Base-by-base conservation (phyloP, 1,284 basidiomycete genomes). In the Coniferiporia sulphurascens region DNA sequence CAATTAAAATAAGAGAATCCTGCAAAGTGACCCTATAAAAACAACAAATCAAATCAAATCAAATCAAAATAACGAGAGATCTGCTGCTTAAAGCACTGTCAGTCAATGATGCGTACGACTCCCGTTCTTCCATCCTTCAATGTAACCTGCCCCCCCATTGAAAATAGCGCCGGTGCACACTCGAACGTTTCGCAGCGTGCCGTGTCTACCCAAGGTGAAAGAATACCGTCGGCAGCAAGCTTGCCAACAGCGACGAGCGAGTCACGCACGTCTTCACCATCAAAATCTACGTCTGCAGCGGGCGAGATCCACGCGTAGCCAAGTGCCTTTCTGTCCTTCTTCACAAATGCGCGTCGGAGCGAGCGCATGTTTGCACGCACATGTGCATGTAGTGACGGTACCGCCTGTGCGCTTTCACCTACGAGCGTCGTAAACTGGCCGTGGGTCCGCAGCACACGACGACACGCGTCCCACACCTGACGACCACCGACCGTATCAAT, bases 401-500 rank as follows among this genome's bases (percentile, higher is more conserved):
- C 78, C 7, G 81, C 78, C 21, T 54, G 38, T 4, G 41, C 82
- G 77, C 35, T 78, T 77, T 91, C 89, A 0, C 89, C 89, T 1
- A 90, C 81, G 19, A 88, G 74, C 1, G 89, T 91, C 53, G 86
- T 90, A 69, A 91, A 91, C 69, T 89, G 84, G 3, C 80, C 70
- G 56, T 73, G 66, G 7, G 67, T 53, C 46, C 67, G 63, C 60
- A 95, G 73, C 22, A 93, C 76, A 62, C 76, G 71, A 65, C 83
- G 82, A 1, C 85, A 81, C 1, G 85, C 86, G 63, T 89, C 86
- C 80, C 90, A 89, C 22, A 93, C 77, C 27, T 79, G 81, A 63
- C 81, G 79, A 12, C 92, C 91, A 8, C 93, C 93, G 19, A 90
- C 74, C 1, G 88, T 89, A 70, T 95, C 93, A 57, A 95, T 71